Conservation (phyloP, 441 rosid genomes). For the Erodium texanum region DNA sequence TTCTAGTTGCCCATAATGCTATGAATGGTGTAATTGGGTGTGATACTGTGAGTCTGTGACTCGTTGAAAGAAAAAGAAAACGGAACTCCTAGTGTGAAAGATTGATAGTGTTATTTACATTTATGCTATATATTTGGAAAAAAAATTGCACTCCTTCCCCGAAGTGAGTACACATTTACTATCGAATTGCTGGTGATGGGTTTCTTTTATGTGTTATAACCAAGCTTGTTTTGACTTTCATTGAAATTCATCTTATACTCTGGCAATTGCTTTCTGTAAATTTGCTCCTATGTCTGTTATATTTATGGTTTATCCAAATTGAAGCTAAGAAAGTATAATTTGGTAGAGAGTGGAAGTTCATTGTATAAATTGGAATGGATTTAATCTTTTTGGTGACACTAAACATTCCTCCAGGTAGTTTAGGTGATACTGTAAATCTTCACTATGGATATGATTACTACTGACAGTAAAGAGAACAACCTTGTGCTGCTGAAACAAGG, state of each 20-base stretch:
- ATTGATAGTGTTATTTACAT: not conserved
- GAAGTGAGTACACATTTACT: not conserved
- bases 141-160: not conserved
- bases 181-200: not conserved
- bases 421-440: no score
- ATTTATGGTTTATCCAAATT: not conserved
- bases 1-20: no score
- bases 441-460: slow-evolving; percentile 40
- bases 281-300: not conserved
- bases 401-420: not conserved
- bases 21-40: not conserved
- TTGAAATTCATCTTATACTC: not conserved
- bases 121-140: not conserved
- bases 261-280: not conserved
- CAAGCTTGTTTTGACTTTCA: not conserved
- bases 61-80: no score
- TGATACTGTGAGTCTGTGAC: no score
- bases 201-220: not conserved
- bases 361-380: not conserved
- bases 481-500: slow-evolving; percentile 77
- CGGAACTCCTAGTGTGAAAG: no score
- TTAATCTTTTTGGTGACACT: not conserved
- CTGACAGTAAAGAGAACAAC: slow-evolving; percentile 28
- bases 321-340: no score
- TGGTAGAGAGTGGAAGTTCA: not conserved